Base-by-base conservation (phyloP, 2,329 filamentous ascomycete genomes). In the Claviceps pusilla region DNA sequence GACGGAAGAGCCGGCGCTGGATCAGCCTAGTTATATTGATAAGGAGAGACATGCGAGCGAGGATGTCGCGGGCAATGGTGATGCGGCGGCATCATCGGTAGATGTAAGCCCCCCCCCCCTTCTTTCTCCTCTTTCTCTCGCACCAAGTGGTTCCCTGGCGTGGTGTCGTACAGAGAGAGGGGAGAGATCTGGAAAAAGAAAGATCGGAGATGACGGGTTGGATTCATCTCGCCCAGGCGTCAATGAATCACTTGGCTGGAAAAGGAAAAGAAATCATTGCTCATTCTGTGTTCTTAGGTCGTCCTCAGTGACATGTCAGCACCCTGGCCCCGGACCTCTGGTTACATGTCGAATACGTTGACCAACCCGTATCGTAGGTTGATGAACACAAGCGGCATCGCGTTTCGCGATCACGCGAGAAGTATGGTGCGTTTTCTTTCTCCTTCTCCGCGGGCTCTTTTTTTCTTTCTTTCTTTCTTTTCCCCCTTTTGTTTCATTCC, bases 251-350 rank as follows among this genome's bases (percentile, higher is more conserved):
- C 4, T 9, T 43, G 9, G 41, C 19, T 43, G 41, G 41, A 43
- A 16, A 9, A n/a, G 16, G 9, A n/a, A 16, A 19, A 43, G 9
- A 37, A 37, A 37, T 10, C 9, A 48, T 3, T 11, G 7, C 11
- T 46, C 12, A 43, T 52, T 24, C 24, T 16, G 29, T 16, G 19
- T 39, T 3, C 42, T 24, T 58, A 82, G 78, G 81, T 98, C 66
- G 88, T 98, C 67, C 75, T 98, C 67, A 95, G 89, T 82, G 93
- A 98, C 79, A 98, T 98, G 93, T 98, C 84, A 81, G 91, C 78
- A 78, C 90, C 93, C 85, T 96, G 89, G 89, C 77, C 82, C 64
- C 86, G 87, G 74, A 86, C 80, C 53, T 76, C 77, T 65, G 85
- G 84, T 65, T 89, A 87, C 74, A 84, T 81, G 74, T 84, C 86